Percentiles rank a stretch among this genome's conserved stretches.
These are phyloP conservation scores for Hymenotorrendiella dingleyae DNA, from an alignment of 2,329 filamentous ascomycete genomes.

Conservation along the genomic window DNA sequence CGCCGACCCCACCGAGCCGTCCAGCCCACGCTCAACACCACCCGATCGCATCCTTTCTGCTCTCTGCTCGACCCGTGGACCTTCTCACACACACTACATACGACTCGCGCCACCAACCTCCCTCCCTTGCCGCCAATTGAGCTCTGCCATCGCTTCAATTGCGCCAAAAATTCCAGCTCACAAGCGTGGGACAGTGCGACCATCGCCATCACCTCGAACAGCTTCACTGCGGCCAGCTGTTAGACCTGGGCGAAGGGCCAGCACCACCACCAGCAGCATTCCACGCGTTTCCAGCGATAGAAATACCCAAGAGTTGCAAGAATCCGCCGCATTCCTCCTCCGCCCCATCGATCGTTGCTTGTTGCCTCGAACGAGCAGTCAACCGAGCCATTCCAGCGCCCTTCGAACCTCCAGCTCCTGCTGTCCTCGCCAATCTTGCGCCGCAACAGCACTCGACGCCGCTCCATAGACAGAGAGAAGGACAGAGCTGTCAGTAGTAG, in stretches of 20 bases:
- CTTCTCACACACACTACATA: no score
- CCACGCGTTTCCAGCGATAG: neutral
- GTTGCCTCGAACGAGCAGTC: no score
- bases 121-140: neutral
- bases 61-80: neutral
- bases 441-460: no score
- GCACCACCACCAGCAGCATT: neutral
- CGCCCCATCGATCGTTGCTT: no score
- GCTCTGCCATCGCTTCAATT: neutral
- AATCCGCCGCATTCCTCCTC: neutral
- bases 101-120: neutral
- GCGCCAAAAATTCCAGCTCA: neutral
- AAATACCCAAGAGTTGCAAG: no score
- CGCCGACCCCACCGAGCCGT: no score
- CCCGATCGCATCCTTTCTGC: neutral
- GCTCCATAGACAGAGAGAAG: no score
- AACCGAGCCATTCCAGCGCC: no score
- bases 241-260: neutral
- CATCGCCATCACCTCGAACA: neutral
- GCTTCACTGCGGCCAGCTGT: neutral
- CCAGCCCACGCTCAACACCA: no score
- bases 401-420: no score
- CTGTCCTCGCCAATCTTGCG: no score
- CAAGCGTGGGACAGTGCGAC: neutral
- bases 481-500: no score